Percentiles rank a stretch among this genome's conserved stretches.
These are phyloP conservation scores for Luvunga scandens DNA, from an alignment of 345 rosid genomes.

Conservation along the genomic window DNA sequence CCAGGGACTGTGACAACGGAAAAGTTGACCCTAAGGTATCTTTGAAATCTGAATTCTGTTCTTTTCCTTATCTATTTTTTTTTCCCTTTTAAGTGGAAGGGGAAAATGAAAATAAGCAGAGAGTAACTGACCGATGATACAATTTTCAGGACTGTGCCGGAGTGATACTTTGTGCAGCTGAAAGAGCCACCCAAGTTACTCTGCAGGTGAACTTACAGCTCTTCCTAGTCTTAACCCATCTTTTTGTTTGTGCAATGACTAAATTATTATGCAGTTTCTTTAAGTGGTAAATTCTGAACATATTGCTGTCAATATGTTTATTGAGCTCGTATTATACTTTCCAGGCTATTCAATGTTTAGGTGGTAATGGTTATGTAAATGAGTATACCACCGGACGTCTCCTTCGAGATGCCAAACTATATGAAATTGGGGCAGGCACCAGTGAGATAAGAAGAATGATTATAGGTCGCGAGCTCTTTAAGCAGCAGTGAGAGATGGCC, in stretches of 20 bases:
- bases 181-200: conserved; percentile 95
- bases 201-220: conserved; percentile 59
- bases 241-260: background rate
- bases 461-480: conserved; percentile 86
- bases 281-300: background rate
- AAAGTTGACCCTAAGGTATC: conserved; percentile 72
- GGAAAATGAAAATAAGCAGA: background rate
- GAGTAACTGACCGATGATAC: background rate
- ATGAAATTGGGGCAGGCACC: conserved; percentile 96
- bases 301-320: background rate
- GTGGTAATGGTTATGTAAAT: conserved; percentile 92
- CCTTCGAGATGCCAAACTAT: conserved; percentile 87
- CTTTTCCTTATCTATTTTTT: background rate
- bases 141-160: conserved; percentile 86
- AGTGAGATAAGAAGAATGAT: conserved; percentile 95
- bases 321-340: conserved; percentile 10
- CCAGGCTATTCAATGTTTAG: conserved; percentile 97
- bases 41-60: background rate
- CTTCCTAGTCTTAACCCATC: background rate
- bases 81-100: background rate
- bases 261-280: background rate
- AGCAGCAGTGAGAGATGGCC: conserved; percentile 39
- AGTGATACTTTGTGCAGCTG: conserved; percentile 87
- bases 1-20: conserved; percentile 79
- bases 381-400: conserved; percentile 89